Evolutionary conservation across 2,329 filamentous ascomycete genomes (phyloP).

Genomic region (Stemphylium lycopersici): DNA sequence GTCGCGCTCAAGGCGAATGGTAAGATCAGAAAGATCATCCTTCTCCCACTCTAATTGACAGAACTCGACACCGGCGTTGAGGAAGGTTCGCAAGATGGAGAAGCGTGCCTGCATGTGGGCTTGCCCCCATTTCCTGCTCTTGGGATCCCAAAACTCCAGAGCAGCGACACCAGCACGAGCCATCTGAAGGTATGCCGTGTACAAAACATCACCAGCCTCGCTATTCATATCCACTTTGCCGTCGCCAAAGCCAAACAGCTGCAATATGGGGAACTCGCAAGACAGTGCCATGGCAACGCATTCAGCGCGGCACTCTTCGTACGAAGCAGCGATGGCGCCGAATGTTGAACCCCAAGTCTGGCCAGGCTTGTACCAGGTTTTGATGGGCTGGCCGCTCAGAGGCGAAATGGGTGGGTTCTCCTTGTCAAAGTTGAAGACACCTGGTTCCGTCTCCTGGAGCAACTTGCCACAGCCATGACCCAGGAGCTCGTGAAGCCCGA

Average conservation of each 20-base stretch:
- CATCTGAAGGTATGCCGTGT: conserved; percentile 89
- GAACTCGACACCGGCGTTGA: conserved; percentile 85
- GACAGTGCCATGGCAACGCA: conserved; percentile 90
- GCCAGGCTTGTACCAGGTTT: conserved; percentile 90
- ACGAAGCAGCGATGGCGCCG: conserved; percentile 82
- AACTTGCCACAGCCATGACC: conserved; percentile 94
- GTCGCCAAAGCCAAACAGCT: conserved; percentile 90
- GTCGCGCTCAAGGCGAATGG: conserved; percentile 79
- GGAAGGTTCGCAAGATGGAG: conserved; percentile 83
- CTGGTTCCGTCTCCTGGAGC: conserved; percentile 83
- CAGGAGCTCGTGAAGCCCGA: conserved; percentile 88
- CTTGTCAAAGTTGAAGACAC: conserved; percentile 86
- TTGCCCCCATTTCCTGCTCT: conserved; percentile 89
- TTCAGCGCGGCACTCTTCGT: conserved; percentile 94
- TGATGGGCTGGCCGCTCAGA: conserved; percentile 75
- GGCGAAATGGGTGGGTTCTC: conserved; percentile 82
- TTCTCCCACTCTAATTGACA: conserved; percentile 78
- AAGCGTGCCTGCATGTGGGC: conserved; percentile 87
- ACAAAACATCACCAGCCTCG: conserved; percentile 85
- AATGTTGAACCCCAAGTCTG: conserved; percentile 96
- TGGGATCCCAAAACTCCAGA: conserved; percentile 94
- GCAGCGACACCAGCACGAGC: conserved; percentile 87
- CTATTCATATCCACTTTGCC: conserved; percentile 73
- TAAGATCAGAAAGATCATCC: conserved; percentile 79
- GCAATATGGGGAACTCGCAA: conserved; percentile 85